Base-by-base conservation (phyloP, 768 basidiomycete species). In the Tylopilus subfusipes region DNA sequence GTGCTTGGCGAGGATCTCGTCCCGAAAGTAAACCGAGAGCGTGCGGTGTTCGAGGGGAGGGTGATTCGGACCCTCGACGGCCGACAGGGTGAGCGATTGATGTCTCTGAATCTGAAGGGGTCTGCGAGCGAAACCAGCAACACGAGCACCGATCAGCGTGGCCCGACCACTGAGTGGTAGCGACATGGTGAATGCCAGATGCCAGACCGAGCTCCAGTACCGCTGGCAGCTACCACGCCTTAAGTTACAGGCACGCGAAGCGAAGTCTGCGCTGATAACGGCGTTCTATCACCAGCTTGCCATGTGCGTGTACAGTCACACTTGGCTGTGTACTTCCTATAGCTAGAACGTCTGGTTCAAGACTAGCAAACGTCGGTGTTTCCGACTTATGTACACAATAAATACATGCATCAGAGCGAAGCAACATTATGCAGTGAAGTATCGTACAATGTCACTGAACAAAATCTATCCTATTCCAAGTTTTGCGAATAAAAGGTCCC, bases 11-110 rank as follows among this genome's bases (percentile, higher is more conserved):
- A 91, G 69, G 51, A 91, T 77, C 33, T 82, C 77, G 5, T 75
- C 70, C 14, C 64, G 67, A 66, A 90, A 90, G 72, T 82, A 90
- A n/a, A 75, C 71, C 8, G 82, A 72, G 29, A 88, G 76, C 0
- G 86, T 88, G 27, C 77, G 73, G 29, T 69, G 62, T 29, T 76
- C 78, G 29, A 89, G 74, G 0, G 82, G 82, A 7, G 84, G 83
- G 0, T 82, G 61, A 6, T 71, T 69, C 1, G 84, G 74, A 0
- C 87, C 88, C 61, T 80, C 68, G 25, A 86, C 84, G 11, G 70
- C 75, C 8, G 85, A 87, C 25, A 73, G 73, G 0, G 78, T 73
- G 34, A 83, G 61, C 22, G 54, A 55, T 36, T 67, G 68, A 46
- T 59, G 55, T 55, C 33, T 45, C 2, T 49, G 66, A n/a, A 33